Conservation (phyloP, 2,329 filamentous ascomycete genomes). For the Cercospora zeina region DNA sequence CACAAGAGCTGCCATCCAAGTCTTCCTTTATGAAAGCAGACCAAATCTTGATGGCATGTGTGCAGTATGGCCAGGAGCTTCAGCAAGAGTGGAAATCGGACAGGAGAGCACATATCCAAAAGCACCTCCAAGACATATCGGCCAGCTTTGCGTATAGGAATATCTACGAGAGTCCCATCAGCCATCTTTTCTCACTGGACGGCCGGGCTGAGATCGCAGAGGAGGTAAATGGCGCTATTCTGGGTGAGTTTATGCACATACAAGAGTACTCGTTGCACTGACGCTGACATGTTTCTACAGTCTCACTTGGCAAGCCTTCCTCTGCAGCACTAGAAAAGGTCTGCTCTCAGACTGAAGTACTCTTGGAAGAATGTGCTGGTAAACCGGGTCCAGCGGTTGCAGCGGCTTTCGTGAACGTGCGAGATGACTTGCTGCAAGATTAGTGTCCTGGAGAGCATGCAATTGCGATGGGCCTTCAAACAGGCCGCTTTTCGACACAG, state of each 20-base stretch:
- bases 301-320: constrained; percentile 85
- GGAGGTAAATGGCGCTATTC: constrained; percentile 88
- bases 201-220: constrained; percentile 81
- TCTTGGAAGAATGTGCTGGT: constrained; percentile 78
- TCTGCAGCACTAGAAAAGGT: constrained; percentile 81
- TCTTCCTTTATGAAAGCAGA: constrained; percentile 40
- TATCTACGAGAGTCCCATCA: constrained; percentile 72
- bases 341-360: constrained; percentile 79
- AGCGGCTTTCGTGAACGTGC: constrained; percentile 71
- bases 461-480: not conserved
- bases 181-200: constrained; percentile 72
- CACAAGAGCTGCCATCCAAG: constrained; percentile 36
- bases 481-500: not conserved
- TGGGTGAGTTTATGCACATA: constrained; percentile 62
- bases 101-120: constrained; percentile 66
- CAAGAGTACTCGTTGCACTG: constrained; percentile 12
- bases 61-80: constrained; percentile 77
- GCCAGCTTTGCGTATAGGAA: constrained; percentile 84
- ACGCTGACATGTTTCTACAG: constrained; percentile 53
- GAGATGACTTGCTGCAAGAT: constrained; percentile 47
- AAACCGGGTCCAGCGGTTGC: constrained; percentile 57
- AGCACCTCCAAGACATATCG: constrained; percentile 79
- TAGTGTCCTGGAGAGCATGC: not conserved
- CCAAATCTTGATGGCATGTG: constrained; percentile 65
- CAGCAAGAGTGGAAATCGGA: constrained; percentile 75